phyloP scores from a whole-genome alignment of 495 filamentous ascomycete genomes.

The Filosporella fistucella region DNA sequence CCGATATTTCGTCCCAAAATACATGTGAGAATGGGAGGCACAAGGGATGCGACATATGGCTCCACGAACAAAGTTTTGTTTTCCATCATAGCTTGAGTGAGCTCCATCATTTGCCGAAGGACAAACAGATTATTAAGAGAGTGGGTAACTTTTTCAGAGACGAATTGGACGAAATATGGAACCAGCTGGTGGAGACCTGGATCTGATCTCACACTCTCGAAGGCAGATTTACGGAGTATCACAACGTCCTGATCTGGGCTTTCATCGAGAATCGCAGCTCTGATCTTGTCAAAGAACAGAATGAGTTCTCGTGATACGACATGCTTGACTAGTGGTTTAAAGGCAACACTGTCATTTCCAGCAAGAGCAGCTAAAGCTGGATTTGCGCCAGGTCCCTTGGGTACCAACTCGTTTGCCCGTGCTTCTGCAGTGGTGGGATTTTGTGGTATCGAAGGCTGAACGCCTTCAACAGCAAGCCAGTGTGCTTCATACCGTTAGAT shows the following conservation, averaged over 20 bases:
- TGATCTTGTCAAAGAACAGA: conserved; percentile 95
- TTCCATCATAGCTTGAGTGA: conserved; percentile 74
- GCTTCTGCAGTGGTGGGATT: conserved; percentile 83
- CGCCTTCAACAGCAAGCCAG: conserved; percentile 94
- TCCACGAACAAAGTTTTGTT: conserved; percentile 82
- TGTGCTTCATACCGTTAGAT: conserved; percentile 57
- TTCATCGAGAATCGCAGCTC: conserved; percentile 78
- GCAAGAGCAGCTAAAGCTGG: conserved; percentile 75
- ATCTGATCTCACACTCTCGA: conserved; percentile 77
- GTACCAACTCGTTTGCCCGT: conserved; percentile 74
- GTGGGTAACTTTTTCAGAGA: conserved; percentile 91
- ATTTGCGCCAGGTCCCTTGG: conserved; percentile 85
- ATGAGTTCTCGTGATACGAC: conserved; percentile 91
- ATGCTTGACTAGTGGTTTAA: conserved; percentile 91
- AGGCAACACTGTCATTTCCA: conserved; percentile 73
- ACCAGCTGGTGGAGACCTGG: conserved; percentile 91
- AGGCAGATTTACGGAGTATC: conserved; percentile 71
- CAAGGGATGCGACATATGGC: conserved; percentile 81
- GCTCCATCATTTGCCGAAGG: conserved; percentile 84
- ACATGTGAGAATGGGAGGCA: conserved; percentile 89
- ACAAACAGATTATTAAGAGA: conserved; percentile 80
- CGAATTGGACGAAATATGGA: conserved; percentile 93
- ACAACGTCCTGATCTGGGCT: conserved; percentile 65
- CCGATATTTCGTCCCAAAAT: conserved; percentile 82
- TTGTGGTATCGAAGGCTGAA: conserved; percentile 91